These are phyloP conservation scores for Uronychia binucleata DNA, from an alignment of 73 alveolate genomes.

Conservation along the genomic window DNA sequence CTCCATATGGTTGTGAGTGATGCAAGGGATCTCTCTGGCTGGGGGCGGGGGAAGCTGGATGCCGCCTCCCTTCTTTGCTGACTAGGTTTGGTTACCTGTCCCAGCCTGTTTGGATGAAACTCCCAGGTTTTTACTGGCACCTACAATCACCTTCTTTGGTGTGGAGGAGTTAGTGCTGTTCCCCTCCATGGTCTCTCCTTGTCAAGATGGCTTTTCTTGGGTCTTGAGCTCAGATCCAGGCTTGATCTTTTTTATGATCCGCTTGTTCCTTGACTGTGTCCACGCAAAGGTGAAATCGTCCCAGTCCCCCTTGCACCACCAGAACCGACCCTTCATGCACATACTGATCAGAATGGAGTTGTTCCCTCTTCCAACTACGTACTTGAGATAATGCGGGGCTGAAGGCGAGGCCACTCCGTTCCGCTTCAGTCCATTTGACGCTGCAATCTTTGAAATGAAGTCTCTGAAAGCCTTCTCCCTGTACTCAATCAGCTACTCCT, in stretches of 20 bases:
- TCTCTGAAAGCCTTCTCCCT: constrained; percentile 47
- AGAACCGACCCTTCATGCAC: constrained; percentile 64
- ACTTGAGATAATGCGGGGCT: constrained; percentile 55
- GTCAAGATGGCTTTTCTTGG: too few species aligned
- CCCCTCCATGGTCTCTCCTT: too few species aligned
- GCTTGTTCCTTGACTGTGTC: constrained; percentile 19
- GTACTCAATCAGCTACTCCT: constrained; percentile 28
- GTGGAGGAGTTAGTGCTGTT: too few species aligned
- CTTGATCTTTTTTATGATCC: neutral
- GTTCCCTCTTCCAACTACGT: constrained; percentile 81
- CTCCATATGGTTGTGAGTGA: constrained; percentile 67
- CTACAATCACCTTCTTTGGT: too few species aligned
- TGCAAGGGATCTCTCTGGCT: neutral
- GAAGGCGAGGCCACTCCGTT: constrained; percentile 6
- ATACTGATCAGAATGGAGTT: constrained; percentile 61
- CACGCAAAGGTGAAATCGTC: constrained; percentile 57
- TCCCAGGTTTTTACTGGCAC: too few species aligned
- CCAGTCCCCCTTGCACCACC: constrained; percentile 82
- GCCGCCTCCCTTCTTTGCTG: too few species aligned
- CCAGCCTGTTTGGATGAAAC: too few species aligned
- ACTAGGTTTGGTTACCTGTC: too few species aligned
- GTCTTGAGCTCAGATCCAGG: too few species aligned
- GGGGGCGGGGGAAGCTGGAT: too few species aligned
- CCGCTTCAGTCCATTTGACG: neutral
- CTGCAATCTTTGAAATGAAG: constrained; percentile 5